Conservation (phyloP, 352 stramenopile genomes). For the Thraustochytrium striatum region DNA sequence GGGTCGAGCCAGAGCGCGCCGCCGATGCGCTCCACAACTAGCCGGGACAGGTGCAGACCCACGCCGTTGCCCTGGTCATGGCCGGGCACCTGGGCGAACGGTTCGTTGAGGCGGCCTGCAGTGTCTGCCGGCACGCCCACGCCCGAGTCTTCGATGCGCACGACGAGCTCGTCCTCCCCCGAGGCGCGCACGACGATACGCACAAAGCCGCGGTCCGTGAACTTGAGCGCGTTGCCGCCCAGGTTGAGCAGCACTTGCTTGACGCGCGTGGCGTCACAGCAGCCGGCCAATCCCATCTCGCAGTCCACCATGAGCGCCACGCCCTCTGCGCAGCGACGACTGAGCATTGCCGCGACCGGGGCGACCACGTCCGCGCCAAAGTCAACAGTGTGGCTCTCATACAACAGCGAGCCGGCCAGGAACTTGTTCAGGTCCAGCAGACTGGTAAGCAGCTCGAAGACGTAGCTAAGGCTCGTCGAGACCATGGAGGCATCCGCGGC, state of each 20-base stretch:
- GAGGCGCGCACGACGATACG: background rate
- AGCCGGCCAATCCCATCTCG: background rate
- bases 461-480: conserved; percentile 30
- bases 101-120: background rate
- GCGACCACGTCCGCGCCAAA: conserved; percentile 14
- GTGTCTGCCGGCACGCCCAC: background rate
- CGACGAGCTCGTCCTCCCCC: background rate
- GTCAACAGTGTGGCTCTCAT: background rate
- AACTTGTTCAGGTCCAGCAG: conserved; percentile 49
- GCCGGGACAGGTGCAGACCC: background rate
- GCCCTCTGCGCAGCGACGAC: background rate
- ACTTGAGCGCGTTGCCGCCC: conserved; percentile 41
- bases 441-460: conserved; percentile 48
- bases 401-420: conserved; percentile 5
- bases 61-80: conserved; percentile 2
- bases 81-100: background rate
- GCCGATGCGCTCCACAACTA: conserved; percentile 25
- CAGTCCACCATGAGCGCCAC: conserved; percentile 33
- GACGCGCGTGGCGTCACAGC: background rate
- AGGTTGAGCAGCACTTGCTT: conserved; percentile 45
- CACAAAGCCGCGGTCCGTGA: conserved; percentile 32
- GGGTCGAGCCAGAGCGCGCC: conserved; percentile 4
- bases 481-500: conserved; percentile 35
- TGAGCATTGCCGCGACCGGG: conserved; percentile 19
- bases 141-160: conserved; percentile 20